Evolutionary conservation across 495 filamentous ascomycete genomes (phyloP).

Genomic region (Geoglossum glabrum): DNA sequence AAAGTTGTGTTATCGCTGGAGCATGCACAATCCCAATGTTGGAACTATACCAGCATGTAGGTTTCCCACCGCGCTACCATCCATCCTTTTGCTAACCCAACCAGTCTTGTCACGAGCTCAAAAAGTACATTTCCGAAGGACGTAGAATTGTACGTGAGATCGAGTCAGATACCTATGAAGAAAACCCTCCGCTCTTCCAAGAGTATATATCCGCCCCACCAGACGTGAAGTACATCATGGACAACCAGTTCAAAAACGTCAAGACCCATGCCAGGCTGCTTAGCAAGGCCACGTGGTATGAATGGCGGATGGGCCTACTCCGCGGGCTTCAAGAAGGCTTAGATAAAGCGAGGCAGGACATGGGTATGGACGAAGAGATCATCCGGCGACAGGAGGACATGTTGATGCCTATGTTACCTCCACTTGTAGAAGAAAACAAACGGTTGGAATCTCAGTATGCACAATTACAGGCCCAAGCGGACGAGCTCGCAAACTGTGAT

Average conservation of each 20-base stretch:
- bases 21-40: slow-evolving; percentile 84
- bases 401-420: slow-evolving; percentile 43
- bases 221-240: slow-evolving; percentile 70
- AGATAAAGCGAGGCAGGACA: slow-evolving; percentile 46
- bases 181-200: slow-evolving; percentile 76
- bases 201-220: slow-evolving; percentile 79
- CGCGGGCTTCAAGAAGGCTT: slow-evolving; percentile 66
- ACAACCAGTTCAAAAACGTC: slow-evolving; percentile 90
- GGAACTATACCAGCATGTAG: slow-evolving; percentile 81
- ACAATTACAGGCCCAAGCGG: slow-evolving; percentile 44
- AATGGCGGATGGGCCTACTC: slow-evolving; percentile 86
- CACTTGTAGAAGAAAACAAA: slow-evolving; percentile 35
- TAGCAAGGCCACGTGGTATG: slow-evolving; percentile 93
- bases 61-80: slow-evolving; percentile 12
- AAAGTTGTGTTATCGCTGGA: slow-evolving; percentile 33
- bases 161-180: slow-evolving; percentile 63
- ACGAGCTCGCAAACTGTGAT: slow-evolving; percentile 61
- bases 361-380: slow-evolving; percentile 53
- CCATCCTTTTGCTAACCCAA: not conserved
- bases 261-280: slow-evolving; percentile 76
- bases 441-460: slow-evolving; percentile 38
- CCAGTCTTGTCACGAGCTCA: slow-evolving; percentile 78
- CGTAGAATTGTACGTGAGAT: slow-evolving; percentile 72
- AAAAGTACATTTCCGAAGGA: slow-evolving; percentile 85
- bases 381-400: slow-evolving; percentile 46